These are phyloP conservation scores for Podospora australis DNA, from an alignment of 495 filamentous ascomycete genomes.

Conservation along the genomic window DNA sequence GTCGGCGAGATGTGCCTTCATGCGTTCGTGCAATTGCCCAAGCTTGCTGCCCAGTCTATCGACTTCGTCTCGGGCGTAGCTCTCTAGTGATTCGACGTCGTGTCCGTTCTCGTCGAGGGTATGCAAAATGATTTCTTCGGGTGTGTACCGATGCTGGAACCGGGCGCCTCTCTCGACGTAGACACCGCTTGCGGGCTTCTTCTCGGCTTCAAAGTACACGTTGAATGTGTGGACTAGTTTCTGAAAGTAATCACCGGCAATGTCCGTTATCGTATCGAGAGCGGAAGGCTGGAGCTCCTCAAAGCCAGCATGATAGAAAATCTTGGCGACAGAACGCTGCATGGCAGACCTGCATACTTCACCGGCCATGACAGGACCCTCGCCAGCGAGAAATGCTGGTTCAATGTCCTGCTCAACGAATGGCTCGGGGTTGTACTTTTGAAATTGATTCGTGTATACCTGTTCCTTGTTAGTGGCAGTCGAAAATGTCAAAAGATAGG, in stretches of 20 bases:
- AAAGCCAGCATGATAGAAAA: constrained; percentile 95
- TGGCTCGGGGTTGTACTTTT: constrained; percentile 90
- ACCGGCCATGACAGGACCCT: constrained; percentile 77
- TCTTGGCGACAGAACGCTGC: constrained; percentile 83
- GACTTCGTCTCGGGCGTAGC: constrained; percentile 88
- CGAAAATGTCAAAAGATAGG: neutral
- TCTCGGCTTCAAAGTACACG: constrained; percentile 75
- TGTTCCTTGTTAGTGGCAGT: constrained; percentile 28
- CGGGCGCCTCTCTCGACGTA: constrained; percentile 32
- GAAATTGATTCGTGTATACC: constrained; percentile 98
- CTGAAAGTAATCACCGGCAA: constrained; percentile 81
- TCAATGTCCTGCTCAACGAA: constrained; percentile 81
- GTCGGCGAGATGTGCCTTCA: constrained; percentile 83
- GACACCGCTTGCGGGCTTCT: constrained; percentile 43
- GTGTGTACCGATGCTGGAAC: constrained; percentile 63
- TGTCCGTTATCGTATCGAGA: constrained; percentile 82
- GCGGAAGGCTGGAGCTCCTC: constrained; percentile 96
- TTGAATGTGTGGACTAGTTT: constrained; percentile 75
- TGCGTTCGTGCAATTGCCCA: constrained; percentile 78
- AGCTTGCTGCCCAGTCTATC: constrained; percentile 84
- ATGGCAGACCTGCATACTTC: constrained; percentile 74
- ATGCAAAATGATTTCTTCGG: constrained; percentile 83
- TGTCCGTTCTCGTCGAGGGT: constrained; percentile 73
- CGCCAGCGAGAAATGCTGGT: constrained; percentile 77
- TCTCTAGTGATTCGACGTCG: constrained; percentile 74